These are phyloP conservation scores for Exophiala sp. DNA, from an alignment of 2,329 filamentous ascomycete genomes.

Conservation along the genomic window DNA sequence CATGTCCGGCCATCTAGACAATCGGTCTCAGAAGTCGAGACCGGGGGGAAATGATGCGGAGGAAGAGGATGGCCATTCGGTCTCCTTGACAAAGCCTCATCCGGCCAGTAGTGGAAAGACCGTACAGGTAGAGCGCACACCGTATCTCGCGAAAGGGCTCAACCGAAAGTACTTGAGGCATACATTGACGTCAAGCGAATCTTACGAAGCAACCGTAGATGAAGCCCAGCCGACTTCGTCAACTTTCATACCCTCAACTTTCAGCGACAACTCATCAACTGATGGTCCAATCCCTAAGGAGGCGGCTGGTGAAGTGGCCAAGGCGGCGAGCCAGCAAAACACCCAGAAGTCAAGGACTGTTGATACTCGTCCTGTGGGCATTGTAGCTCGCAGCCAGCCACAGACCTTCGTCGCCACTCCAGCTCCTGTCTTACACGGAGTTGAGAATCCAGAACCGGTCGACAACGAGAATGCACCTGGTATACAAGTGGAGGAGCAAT, in stretches of 20 bases:
- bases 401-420: too few relatives aligned
- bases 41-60: not conserved
- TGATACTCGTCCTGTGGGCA: too few relatives aligned
- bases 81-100: not conserved
- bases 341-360: too few relatives aligned
- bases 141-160: slow-evolving; percentile 4
- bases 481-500: too few relatives aligned
- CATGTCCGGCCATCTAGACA: not conserved
- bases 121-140: slow-evolving; percentile 9
- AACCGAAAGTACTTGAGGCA: not conserved
- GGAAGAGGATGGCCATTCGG: not conserved
- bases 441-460: too few relatives aligned
- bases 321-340: too few relatives aligned
- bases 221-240: not conserved
- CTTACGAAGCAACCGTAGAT: not conserved
- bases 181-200: not conserved
- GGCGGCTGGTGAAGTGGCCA: not conserved
- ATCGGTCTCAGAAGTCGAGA: not conserved
- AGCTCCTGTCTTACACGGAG: too few relatives aligned
- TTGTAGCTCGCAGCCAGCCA: too few relatives aligned
- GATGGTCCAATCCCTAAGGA: not conserved
- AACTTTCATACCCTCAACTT: slow-evolving; percentile 1
- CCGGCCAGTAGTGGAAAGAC: not conserved
- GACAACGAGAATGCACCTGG: too few relatives aligned
- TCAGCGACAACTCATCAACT: not conserved